Evolutionary conservation across 805 yeast species (phyloP).

Genomic region (Barnettozyma pratensis): DNA sequence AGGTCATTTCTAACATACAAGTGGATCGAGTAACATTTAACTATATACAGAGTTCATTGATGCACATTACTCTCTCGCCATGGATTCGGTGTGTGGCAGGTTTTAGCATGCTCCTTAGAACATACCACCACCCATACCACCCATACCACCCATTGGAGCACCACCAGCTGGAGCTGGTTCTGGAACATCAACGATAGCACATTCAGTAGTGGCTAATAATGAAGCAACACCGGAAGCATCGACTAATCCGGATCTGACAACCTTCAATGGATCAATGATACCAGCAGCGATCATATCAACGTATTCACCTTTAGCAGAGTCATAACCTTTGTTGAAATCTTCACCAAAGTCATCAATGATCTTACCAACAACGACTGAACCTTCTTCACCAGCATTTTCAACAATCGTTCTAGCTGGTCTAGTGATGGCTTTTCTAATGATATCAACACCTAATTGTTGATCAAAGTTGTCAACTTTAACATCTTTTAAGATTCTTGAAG

Average conservation of each 20-base stretch:
- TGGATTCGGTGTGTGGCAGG: background rate
- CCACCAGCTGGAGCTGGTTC: slow-evolving; percentile 56
- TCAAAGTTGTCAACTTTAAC: slow-evolving; percentile 75
- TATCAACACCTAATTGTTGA: slow-evolving; percentile 95
- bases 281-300: slow-evolving; percentile 96
- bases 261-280: slow-evolving; percentile 98
- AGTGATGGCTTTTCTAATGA: slow-evolving; percentile 90
- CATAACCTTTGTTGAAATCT: slow-evolving; percentile 88
- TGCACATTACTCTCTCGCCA: background rate
- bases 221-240: slow-evolving; percentile 99
- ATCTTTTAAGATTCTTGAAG: slow-evolving; percentile 56
- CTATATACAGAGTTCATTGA: slow-evolving; percentile 9
- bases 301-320: slow-evolving; percentile 88
- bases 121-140: slow-evolving; percentile 70
- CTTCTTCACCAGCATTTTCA: slow-evolving; percentile 98
- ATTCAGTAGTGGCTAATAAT: slow-evolving; percentile 95
- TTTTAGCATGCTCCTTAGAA: slow-evolving; percentile 13
- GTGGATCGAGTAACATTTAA: background rate
- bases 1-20: background rate
- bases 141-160: slow-evolving; percentile 51
- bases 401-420: slow-evolving; percentile 96
- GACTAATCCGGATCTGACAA: slow-evolving; percentile 92
- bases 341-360: slow-evolving; percentile 45
- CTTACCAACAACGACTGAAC: slow-evolving; percentile 95
- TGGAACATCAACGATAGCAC: slow-evolving; percentile 97